Percentiles rank a stretch among this genome's conserved stretches.
These are phyloP conservation scores for Suillus placidus DNA, from an alignment of 768 basidiomycete genomes.

Conservation along the genomic window DNA sequence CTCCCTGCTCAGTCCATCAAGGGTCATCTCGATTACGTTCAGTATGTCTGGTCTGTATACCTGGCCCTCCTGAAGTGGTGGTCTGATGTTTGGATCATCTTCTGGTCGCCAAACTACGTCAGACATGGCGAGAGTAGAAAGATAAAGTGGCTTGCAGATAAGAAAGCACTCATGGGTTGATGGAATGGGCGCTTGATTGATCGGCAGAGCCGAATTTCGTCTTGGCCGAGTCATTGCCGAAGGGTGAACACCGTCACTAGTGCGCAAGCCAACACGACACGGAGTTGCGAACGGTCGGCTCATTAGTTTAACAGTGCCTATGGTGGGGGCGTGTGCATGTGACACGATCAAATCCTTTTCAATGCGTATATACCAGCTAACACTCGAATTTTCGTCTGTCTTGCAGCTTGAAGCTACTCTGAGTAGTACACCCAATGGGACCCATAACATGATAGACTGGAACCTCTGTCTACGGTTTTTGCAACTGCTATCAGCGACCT, in stretches of 20 bases:
- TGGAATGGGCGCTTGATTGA: not conserved
- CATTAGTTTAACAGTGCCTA: not conserved
- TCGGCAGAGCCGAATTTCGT: not conserved
- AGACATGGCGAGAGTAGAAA: slow-evolving; percentile 5
- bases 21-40: slow-evolving; percentile 56
- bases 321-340: not conserved
- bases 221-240: not conserved
- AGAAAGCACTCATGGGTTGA: not conserved
- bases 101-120: slow-evolving; percentile 47
- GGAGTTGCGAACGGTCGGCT: not conserved
- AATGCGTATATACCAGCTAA: not conserved
- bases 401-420: not conserved
- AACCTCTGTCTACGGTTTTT: too few species aligned
- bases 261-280: not conserved
- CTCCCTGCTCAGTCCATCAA: slow-evolving; percentile 54
- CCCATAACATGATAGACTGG: too few species aligned
- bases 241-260: not conserved
- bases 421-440: not conserved
- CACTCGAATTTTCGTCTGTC: not conserved
- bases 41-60: slow-evolving; percentile 63
- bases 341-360: too few species aligned
- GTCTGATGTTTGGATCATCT: slow-evolving; percentile 24
- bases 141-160: not conserved
- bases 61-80: slow-evolving; percentile 28
- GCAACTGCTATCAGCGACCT: too few species aligned